phyloP scores from a whole-genome alignment of 768 basidiomycete species.

The Collybia sordida region DNA sequence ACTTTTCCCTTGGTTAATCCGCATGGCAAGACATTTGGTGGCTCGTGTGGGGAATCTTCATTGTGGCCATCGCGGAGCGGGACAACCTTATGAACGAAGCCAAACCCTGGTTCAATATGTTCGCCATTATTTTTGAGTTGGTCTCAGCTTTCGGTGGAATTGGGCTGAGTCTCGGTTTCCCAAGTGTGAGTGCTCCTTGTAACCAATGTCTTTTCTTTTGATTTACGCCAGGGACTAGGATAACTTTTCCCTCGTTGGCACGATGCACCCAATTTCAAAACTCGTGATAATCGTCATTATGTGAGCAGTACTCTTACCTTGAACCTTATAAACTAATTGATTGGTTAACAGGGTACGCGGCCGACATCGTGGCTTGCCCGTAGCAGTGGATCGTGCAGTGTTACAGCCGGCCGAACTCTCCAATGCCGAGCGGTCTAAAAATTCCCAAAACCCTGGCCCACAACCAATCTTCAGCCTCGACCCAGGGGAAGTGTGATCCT shows the following conservation, averaged over 20 bases:
- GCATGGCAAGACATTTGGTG: constrained; percentile 67
- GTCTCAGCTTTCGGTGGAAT: constrained; percentile 70
- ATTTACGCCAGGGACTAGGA: constrained; percentile 27
- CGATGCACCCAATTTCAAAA: constrained; percentile 66
- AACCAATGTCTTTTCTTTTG: neutral
- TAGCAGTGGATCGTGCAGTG: constrained; percentile 64
- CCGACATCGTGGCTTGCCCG: constrained; percentile 67
- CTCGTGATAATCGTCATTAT: constrained; percentile 72
- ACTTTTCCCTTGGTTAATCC: neutral
- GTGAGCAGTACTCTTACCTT: constrained; percentile 28
- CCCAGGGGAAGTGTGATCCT: too few species aligned
- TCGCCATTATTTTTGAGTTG: constrained; percentile 59
- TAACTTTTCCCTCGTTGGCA: constrained; percentile 64
- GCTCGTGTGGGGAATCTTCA: constrained; percentile 71
- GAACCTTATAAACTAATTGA: neutral
- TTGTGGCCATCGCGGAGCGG: constrained; percentile 71
- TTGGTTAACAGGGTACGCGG: constrained; percentile 53
- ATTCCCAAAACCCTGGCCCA: too few species aligned
- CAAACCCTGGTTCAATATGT: constrained; percentile 64
- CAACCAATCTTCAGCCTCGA: too few species aligned
- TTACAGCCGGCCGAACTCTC: constrained; percentile 34
- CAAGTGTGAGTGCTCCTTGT: constrained; percentile 29
- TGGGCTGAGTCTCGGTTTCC: constrained; percentile 66
- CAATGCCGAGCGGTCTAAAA: neutral
- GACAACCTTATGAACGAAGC: constrained; percentile 52